Percentiles rank a stretch among this genome's conserved stretches.
Conservation (phyloP, 2,329 filamentous ascomycete species). For the Fusarium sp. region DNA sequence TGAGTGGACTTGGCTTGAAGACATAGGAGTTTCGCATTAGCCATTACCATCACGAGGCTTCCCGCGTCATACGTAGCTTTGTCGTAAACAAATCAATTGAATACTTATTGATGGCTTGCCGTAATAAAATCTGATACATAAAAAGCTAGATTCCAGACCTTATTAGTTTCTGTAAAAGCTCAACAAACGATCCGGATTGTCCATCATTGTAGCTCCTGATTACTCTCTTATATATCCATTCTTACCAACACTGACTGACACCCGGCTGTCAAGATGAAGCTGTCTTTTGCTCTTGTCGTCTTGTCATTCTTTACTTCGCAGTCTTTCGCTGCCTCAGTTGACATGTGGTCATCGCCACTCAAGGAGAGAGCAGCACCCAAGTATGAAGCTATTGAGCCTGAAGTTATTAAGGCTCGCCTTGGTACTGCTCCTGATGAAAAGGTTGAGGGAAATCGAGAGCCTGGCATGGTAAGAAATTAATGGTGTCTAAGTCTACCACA, state of each 20-base stretch:
- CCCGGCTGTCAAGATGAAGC: conserved; percentile 36
- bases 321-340: conserved; percentile 38
- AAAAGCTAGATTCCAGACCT: conserved; percentile 15
- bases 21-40: conserved; percentile 29
- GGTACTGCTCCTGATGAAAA: conserved; percentile 38
- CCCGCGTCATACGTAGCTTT: conserved; percentile 31
- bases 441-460: conserved; percentile 21
- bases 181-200: background rate
- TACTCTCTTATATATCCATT: background rate
- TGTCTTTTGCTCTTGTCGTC: conserved; percentile 9
- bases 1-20: conserved; percentile 19
- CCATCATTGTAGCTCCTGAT: background rate
- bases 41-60: conserved; percentile 30
- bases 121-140: conserved; percentile 23
- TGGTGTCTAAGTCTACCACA: too few species aligned
- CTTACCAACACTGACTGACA: background rate
- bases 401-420: conserved; percentile 40
- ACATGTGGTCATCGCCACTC: conserved; percentile 41
- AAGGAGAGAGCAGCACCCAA: conserved; percentile 21
- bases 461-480: conserved; percentile 32
- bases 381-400: conserved; percentile 35
- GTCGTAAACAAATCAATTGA: background rate
- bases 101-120: background rate
- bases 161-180: conserved; percentile 7
- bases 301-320: conserved; percentile 26